Percentiles rank a stretch among this genome's conserved stretches.
phyloP scores from a whole-genome alignment of 208 protist genomes.

The Acanthamoeba castellanii region DNA sequence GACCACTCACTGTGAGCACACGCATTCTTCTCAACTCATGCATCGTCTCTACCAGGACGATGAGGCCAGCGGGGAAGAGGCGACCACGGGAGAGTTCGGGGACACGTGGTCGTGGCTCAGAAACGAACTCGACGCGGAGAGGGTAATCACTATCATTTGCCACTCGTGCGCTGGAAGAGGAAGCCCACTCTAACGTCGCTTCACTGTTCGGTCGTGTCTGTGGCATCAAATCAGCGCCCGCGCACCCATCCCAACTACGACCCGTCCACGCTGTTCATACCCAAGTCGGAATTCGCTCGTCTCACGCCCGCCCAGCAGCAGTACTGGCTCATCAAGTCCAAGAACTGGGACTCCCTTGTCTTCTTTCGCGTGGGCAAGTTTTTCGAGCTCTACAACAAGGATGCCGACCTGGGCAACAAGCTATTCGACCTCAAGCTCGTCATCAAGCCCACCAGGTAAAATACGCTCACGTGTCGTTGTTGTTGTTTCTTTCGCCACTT shows the following conservation, averaged over 20 bases:
- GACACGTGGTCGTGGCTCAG: conserved; percentile 13
- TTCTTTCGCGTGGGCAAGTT: conserved; percentile 89
- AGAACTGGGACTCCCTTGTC: conserved; percentile 83
- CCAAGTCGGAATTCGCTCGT: conserved; percentile 9
- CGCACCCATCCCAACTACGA: conserved; percentile 82
- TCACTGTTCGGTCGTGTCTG: too few relatives aligned
- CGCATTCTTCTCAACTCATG: too few relatives aligned
- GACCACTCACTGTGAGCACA: not conserved
- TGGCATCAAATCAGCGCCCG: conserved; percentile 10
- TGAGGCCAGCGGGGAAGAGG: not conserved
- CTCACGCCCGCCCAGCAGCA: conserved; percentile 84
- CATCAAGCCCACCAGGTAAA: conserved; percentile 55
- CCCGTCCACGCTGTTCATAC: conserved; percentile 83
- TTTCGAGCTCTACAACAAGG: conserved; percentile 88
- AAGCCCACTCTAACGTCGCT: not conserved
- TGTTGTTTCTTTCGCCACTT: not conserved
- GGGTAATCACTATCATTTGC: not conserved
- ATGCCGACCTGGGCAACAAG: conserved; percentile 84
- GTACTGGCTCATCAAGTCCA: conserved; percentile 86
- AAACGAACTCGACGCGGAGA: not conserved
- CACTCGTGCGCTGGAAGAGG: not conserved
- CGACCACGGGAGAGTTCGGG: not conserved
- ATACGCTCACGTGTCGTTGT: not conserved
- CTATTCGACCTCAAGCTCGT: conserved; percentile 82
- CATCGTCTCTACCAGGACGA: not conserved